Evolutionary conservation across 768 basidiomycete genomes (phyloP), one percentile per base, ranked within the genome.

Genomic region (Udeniomyces megalosporus): DNA sequence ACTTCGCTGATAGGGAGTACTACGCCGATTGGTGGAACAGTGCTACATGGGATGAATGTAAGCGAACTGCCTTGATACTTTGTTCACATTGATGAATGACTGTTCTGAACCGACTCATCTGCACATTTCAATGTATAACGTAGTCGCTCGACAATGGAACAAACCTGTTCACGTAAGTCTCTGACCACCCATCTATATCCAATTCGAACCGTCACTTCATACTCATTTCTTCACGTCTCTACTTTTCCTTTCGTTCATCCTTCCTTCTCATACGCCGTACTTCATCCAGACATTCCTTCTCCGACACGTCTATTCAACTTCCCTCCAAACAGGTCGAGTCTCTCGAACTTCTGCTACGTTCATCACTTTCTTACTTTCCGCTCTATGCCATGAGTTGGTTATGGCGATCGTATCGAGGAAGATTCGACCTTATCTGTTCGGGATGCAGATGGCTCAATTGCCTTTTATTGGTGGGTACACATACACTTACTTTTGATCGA

Each of bases 91-190:
- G 10, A 20, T 20, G 42, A 44, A 44, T 8, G 42, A 44, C 42
- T 8, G 42, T 8, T 44, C 42, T 10, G 20, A 44, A 44, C 42
- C 20, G 42, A 44, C 42, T 8, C 42, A 10, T 44, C 42, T 44
- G 8, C 42, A 20, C 42, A 20, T 44, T 20, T 20, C 10, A 20
- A 44, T 44, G 10, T 8, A 68, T 89, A 96, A 73, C n/a, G n/a
- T n/a, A n/a, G 96, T 93, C 72, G 87, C 92, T 3, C 83, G 95
- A 48, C 92, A 93, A 76, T 97, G 95, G 93, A 97, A 97, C 76
- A 90, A 88, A 17, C 93, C 93, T 12, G 93, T 96, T 34, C 84
- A 97, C 45, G 72, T 71, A 46, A 56, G 71, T 68, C 6, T 52
- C 15, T 22, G 4, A 3, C 28, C n/a, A 29, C 44, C 35, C 2